These are phyloP conservation scores for Pseudogymnoascus sp. DNA, from an alignment of 2,329 filamentous ascomycete genomes.

Conservation along the genomic window DNA sequence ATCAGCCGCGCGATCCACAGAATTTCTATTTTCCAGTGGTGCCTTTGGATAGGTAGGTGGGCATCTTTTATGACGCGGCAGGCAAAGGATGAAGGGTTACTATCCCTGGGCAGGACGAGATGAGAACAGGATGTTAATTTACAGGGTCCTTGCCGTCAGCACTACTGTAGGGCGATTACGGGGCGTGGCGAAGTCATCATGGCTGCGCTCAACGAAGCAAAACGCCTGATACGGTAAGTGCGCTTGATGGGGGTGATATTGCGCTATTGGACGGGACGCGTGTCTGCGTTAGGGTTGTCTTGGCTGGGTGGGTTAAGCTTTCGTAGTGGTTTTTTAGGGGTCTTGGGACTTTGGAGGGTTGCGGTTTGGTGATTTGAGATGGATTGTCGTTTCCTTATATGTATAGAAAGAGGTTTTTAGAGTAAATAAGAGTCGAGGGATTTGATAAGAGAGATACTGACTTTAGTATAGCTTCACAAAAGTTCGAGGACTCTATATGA, in stretches of 20 bases:
- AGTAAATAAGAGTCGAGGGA: neutral
- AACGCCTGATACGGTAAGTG: neutral
- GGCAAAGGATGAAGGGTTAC: neutral
- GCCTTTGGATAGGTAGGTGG: neutral
- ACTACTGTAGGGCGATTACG: neutral
- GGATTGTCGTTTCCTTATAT: neutral
- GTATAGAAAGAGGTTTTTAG: neutral
- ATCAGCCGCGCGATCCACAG: neutral
- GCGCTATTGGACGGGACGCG: neutral
- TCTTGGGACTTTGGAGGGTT: neutral
- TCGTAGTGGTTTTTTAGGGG: neutral
- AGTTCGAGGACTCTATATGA: neutral
- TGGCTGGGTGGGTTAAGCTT: neutral
- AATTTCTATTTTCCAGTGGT: neutral
- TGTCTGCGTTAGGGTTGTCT: neutral
- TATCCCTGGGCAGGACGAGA: neutral
- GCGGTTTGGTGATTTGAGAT: neutral
- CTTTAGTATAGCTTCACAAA: neutral
- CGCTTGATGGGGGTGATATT: neutral
- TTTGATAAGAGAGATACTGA: neutral
- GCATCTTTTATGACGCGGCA: neutral
- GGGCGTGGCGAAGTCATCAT: neutral
- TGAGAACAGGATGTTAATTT: neutral
- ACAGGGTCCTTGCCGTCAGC: neutral
- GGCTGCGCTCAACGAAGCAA: neutral